phyloP scores from a whole-genome alignment of 768 basidiomycete genomes.

The Suillus hirtellus region DNA sequence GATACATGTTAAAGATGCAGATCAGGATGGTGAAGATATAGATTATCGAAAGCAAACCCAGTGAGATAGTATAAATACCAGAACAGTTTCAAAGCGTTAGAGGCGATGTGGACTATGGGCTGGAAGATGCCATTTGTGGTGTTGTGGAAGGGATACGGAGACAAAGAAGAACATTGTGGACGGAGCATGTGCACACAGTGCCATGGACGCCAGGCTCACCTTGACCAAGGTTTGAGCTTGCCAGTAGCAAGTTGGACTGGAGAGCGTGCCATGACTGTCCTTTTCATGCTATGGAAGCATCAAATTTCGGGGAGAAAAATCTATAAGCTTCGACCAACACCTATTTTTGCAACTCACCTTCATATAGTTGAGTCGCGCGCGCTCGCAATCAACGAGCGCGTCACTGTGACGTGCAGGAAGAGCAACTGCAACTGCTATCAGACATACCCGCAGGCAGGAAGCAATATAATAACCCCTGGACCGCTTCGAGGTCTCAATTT shows the following conservation, averaged over 20 bases:
- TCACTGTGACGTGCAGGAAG: too few species aligned
- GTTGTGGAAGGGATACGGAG: not conserved
- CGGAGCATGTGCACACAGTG: not conserved
- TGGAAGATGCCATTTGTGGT: not conserved
- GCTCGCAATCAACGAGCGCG: not conserved
- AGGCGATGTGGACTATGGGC: not conserved
- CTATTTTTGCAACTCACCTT: not conserved
- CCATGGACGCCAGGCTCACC: not conserved
- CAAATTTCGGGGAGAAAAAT: too few species aligned
- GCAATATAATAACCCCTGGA: too few species aligned
- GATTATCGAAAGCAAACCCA: too few species aligned
- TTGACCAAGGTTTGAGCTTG: not conserved
- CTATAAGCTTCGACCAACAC: not conserved
- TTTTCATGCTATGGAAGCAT: not conserved
- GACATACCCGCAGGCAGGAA: too few species aligned
- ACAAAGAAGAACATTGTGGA: not conserved
- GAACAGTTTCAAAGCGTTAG: not conserved
- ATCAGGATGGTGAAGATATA: not conserved
- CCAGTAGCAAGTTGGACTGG: not conserved
- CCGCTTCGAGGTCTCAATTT: too few species aligned
- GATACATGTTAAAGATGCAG: slow-evolving; percentile 14
- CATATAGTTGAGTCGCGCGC: not conserved
- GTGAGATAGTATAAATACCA: not conserved
- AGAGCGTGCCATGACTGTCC: not conserved
- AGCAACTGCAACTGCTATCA: too few species aligned